Base-by-base conservation (phyloP, 768 basidiomycete genomes). In the Serpula lacrymans region DNA sequence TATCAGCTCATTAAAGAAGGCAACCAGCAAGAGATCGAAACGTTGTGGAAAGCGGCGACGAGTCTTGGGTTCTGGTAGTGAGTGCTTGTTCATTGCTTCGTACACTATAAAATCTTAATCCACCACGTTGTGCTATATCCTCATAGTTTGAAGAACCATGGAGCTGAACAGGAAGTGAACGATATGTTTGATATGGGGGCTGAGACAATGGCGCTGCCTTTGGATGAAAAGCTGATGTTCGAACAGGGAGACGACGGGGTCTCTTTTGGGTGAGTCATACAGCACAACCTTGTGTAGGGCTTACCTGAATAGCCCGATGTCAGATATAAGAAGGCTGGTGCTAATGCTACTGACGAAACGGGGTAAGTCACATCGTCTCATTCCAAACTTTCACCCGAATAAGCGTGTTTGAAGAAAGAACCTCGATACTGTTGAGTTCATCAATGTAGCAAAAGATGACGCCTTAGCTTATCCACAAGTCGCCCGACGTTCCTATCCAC, bases 401-500 rank as follows among this genome's bases (percentile, higher is more conserved):
- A n/a, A n/a, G n/a, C n/a, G n/a, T n/a, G n/a, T n/a, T n/a, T n/a
- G 34, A 11, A 55, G 51, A 2, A 34, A 21, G 5, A 42, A 69
- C 34, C 49, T 57, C 13, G 83, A 85, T 51, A 70, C 68, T 0
- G 68, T 71, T 3, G 80, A 85, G 51, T 84, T 82, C 57, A 65
- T 85, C 43, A 84, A 84, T 50, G 58, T 85, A 23, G 66, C 82
- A 0, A 82, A 83, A 52, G 83, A 88, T 51, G 84, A 88, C 47
- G 80, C 71, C 0, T 53, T 86, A 0, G 71, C 78, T 0, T 84
- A 72, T 63, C 84, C 84, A 0, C 46, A 56, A 0, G 60, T 70
- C 16, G 68, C 65, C 5, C 72, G 77, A 17, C 71, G 81, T 17
- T 65, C 69, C 0, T 88, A 88, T 50, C 84, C 82, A 0, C 52